Conservation (phyloP, 345 rosid genomes). For the Eucalyptus paniculata region DNA sequence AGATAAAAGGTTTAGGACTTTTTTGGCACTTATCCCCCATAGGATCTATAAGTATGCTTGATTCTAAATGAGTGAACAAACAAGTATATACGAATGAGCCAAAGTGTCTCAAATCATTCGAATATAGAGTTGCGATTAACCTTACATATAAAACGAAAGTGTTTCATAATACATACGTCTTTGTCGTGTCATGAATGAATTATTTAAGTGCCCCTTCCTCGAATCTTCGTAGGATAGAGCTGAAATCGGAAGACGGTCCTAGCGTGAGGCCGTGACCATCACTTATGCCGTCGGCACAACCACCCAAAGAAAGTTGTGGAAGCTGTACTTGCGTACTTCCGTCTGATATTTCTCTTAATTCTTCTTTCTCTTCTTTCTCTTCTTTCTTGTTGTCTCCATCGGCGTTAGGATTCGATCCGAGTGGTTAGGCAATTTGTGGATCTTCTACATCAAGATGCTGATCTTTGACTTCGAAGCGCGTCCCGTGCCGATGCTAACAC, state of each 20-base stretch:
- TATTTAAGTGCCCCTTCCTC: background rate
- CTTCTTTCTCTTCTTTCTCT: background rate
- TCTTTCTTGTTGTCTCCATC: background rate
- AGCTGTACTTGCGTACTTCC: background rate
- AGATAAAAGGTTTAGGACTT: no score
- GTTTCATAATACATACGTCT: background rate
- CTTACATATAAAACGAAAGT: background rate
- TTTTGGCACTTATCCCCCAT: no score
- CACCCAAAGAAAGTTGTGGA: background rate
- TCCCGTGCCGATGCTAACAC: background rate
- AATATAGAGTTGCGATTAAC: background rate
- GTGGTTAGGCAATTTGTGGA: background rate
- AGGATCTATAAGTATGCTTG: background rate
- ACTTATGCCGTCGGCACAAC: background rate
- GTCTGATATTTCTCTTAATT: background rate
- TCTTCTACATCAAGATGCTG: background rate
- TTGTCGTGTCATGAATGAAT: background rate
- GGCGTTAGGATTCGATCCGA: background rate
- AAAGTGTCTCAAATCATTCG: background rate
- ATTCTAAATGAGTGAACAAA: background rate
- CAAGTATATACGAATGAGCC: background rate
- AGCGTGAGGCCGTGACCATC: background rate
- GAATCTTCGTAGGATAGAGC: background rate
- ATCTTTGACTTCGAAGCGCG: background rate
- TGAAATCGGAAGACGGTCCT: background rate